Evolutionary conservation across 768 basidiomycete species (phyloP), one percentile per base, ranked within the genome.

Genomic region (Serpula lacrymans): DNA sequence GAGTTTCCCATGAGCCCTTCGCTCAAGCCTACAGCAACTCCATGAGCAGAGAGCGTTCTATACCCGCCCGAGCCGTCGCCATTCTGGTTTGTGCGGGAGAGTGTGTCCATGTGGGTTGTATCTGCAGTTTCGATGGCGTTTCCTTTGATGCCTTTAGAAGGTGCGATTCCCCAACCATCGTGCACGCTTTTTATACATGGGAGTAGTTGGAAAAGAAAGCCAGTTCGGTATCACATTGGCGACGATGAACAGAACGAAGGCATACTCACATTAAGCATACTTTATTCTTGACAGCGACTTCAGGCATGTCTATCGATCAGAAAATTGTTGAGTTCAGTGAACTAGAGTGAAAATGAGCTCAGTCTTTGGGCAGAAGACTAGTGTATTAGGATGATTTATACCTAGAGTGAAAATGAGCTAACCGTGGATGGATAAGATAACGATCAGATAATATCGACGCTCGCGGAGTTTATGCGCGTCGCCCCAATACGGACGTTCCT

Each of bases 1-100:
- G 93, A 95, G 69, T 97, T 95, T 12, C 93, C 94, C 94, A 97
- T 97, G 39, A 96, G 77, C 0, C 93, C 94, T 31, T 96, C 94
- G 53, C 73, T 89, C 40, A 97, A 72, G 1, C 93, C 93, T 5
- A 96, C 94, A 5, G 92, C 85, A n/a, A 88, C 72, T 9, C 93
- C 93, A 48, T 93, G 90, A 2, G 94, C 94, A 12, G 77, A 68
- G 14, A 97, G 74, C 11, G 75, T 75, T 34, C 86, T 76, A 53
- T 79, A 78, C 45, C 79, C 76, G n/a, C n/a, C n/a, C n/a, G n/a
- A n/a, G n/a, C n/a, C n/a, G n/a, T n/a, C n/a, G n/a, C n/a, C n/a
- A n/a, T n/a, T n/a, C n/a, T n/a, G n/a, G 61, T 94, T 78, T 4
- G 83, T 74, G 53, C 86, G 75, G 4, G 83, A 82, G 54, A 97